Conservation (phyloP, 2,329 filamentous ascomycete genomes). For the Rugonectria rugulosa region DNA sequence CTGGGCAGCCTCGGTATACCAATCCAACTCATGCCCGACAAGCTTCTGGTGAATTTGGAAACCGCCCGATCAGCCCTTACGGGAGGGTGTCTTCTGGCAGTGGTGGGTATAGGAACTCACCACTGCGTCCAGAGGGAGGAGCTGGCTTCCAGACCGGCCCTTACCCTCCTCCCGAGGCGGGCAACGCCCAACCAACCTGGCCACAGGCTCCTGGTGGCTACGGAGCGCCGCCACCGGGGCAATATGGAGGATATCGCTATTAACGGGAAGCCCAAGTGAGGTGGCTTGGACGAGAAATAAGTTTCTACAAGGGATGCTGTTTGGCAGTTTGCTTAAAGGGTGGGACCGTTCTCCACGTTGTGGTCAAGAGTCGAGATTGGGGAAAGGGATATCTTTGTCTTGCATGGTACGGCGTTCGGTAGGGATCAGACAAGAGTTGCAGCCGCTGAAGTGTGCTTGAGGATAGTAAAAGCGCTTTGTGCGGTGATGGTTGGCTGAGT, state of each 20-base stretch:
- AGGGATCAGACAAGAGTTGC: slow-evolving; percentile 28
- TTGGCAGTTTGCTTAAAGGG: slow-evolving; percentile 15
- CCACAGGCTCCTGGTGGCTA: slow-evolving; percentile 41
- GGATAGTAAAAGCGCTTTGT: slow-evolving; percentile 18
- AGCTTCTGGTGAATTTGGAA: slow-evolving; percentile 52
- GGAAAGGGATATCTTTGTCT: slow-evolving; percentile 30
- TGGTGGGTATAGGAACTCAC: slow-evolving; percentile 59
- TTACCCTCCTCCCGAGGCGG: slow-evolving; percentile 42
- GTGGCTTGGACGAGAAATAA: not conserved
- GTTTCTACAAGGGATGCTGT: slow-evolving; percentile 6
- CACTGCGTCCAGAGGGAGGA: slow-evolving; percentile 56
- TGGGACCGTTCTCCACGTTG: slow-evolving; percentile 1
- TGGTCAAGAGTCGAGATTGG: slow-evolving; percentile 8
- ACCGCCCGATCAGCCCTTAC: slow-evolving; percentile 59
- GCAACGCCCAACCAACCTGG: slow-evolving; percentile 38
- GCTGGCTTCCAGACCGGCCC: slow-evolving; percentile 38
- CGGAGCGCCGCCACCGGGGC: slow-evolving; percentile 43
- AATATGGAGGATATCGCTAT: slow-evolving; percentile 48
- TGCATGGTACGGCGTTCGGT: slow-evolving; percentile 41
- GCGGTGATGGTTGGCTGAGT: slow-evolving; percentile 5
- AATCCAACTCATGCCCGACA: slow-evolving; percentile 50
- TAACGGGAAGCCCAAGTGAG: slow-evolving; percentile 19
- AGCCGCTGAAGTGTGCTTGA: slow-evolving; percentile 29
- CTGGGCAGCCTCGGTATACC: slow-evolving; percentile 45
- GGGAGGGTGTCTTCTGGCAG: slow-evolving; percentile 50